These are phyloP conservation scores for Gynandropsis gynandra DNA, from an alignment of 345 rosid genomes.

Conservation along the genomic window DNA sequence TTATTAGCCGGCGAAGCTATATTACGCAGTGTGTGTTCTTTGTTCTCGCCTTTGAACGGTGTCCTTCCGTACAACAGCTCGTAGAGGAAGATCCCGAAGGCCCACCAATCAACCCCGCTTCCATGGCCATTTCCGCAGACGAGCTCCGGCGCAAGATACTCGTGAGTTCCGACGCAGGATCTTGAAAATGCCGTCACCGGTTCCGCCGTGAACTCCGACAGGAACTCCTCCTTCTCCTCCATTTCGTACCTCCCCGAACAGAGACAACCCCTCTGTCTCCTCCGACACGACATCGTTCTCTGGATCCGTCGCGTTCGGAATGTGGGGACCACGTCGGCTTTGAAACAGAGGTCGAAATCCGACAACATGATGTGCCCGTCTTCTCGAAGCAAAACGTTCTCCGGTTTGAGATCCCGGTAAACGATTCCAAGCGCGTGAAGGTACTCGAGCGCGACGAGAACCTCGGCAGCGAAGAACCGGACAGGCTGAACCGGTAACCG, in stretches of 20 bases:
- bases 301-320: conserved; percentile 25
- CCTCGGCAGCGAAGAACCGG: conserved; percentile 77
- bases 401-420: conserved; percentile 87
- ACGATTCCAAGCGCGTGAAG: conserved; percentile 86
- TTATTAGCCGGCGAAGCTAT: conserved; percentile 25
- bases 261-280: conserved; percentile 25
- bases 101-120: conserved; percentile 97
- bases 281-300: conserved; percentile 19
- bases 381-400: conserved; percentile 68
- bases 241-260: neutral
- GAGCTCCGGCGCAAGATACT: conserved; percentile 87
- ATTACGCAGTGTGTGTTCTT: conserved; percentile 74
- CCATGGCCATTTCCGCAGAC: conserved; percentile 77
- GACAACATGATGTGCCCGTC: conserved; percentile 86
- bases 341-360: conserved; percentile 69
- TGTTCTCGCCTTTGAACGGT: conserved; percentile 66
- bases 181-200: conserved; percentile 52
- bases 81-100: conserved; percentile 68
- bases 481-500: conserved; percentile 53
- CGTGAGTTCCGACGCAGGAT: conserved; percentile 88
- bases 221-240: conserved; percentile 28
- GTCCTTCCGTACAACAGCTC: conserved; percentile 66
- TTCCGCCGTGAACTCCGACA: conserved; percentile 58
- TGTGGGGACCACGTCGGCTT: conserved; percentile 50
- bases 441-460: conserved; percentile 70